Evolutionary conservation across 2,329 filamentous ascomycete genomes (phyloP).

Genomic region (Talaromyces sp.): DNA sequence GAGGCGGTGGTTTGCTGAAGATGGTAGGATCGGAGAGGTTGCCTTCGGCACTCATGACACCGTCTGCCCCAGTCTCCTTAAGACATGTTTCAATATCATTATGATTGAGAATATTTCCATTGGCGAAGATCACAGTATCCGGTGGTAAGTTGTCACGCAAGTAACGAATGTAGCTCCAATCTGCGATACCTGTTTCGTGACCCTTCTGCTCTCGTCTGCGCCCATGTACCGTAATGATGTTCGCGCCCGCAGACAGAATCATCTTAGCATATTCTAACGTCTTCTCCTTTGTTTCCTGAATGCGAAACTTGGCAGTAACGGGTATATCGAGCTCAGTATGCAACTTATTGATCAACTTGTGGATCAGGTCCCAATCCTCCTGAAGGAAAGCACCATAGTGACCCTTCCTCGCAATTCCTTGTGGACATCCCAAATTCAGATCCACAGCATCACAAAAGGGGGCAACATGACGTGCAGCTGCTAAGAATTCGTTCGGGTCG

Average conservation of each 20-base stretch:
- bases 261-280: constrained; percentile 88
- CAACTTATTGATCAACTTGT: constrained; percentile 78
- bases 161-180: constrained; percentile 84
- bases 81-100: constrained; percentile 78
- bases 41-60: constrained; percentile 93
- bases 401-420: constrained; percentile 88
- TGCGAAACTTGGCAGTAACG: constrained; percentile 91
- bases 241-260: constrained; percentile 84
- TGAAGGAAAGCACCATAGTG: constrained; percentile 94
- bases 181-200: constrained; percentile 88
- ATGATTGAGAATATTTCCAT: constrained; percentile 86
- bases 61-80: constrained; percentile 83
- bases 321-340: constrained; percentile 78
- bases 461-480: constrained; percentile 75
- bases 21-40: constrained; percentile 90
- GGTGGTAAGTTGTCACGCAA: constrained; percentile 78
- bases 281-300: constrained; percentile 82
- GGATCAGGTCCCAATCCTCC: constrained; percentile 84
- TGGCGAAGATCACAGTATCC: constrained; percentile 94
- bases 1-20: constrained; percentile 69
- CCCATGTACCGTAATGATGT: constrained; percentile 91
- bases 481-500: constrained; percentile 49
- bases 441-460: constrained; percentile 95
- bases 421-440: constrained; percentile 92
- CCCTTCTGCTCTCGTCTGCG: constrained; percentile 90